Percentiles rank a stretch among this genome's conserved stretches.
Conservation (phyloP, 1,139 yeast genomes). For the Diutina neorugosa region DNA sequence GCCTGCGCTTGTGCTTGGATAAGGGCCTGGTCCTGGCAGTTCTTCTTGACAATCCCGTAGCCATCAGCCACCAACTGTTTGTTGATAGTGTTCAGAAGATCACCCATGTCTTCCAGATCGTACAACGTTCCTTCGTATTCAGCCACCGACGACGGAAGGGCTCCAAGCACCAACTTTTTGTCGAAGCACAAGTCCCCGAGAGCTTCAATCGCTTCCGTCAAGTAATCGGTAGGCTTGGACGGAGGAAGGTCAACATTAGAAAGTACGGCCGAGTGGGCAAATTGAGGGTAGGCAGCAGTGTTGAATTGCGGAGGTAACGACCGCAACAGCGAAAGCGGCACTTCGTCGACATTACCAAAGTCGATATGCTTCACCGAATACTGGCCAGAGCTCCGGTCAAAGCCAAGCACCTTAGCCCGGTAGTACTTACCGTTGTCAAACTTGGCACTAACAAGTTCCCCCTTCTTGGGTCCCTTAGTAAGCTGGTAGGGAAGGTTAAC, state of each 20-base stretch:
- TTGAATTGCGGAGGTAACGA: slow-evolving; percentile 44
- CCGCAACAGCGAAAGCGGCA: slow-evolving; percentile 35
- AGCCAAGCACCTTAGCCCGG: slow-evolving; percentile 44
- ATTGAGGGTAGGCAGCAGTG: slow-evolving; percentile 30
- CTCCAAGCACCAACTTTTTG: slow-evolving; percentile 48
- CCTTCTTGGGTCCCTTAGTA: slow-evolving; percentile 36
- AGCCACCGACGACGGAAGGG: slow-evolving; percentile 28
- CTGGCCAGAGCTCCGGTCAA: slow-evolving; percentile 34
- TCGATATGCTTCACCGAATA: slow-evolving; percentile 52
- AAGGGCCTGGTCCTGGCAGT: slow-evolving; percentile 23
- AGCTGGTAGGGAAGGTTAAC: slow-evolving; percentile 37
- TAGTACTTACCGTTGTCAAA: slow-evolving; percentile 44
- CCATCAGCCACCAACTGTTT: slow-evolving; percentile 52
- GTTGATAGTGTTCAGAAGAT: slow-evolving; percentile 53
- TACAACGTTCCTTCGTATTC: slow-evolving; percentile 44
- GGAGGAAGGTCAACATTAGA: slow-evolving; percentile 55
- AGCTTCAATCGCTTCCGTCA: slow-evolving; percentile 44
- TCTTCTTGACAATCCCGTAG: slow-evolving; percentile 41
- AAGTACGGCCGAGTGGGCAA: slow-evolving; percentile 47
- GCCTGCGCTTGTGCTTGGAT: slow-evolving; percentile 36
- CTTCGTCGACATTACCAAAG: slow-evolving; percentile 47
- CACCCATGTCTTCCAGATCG: slow-evolving; percentile 43
- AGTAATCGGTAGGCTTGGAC: slow-evolving; percentile 42
- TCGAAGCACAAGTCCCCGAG: slow-evolving; percentile 45
- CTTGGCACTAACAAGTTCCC: slow-evolving; percentile 50